These are phyloP conservation scores for Yamadazyma taylorii DNA, from an alignment of 1,139 yeast genomes.

Conservation along the genomic window DNA sequence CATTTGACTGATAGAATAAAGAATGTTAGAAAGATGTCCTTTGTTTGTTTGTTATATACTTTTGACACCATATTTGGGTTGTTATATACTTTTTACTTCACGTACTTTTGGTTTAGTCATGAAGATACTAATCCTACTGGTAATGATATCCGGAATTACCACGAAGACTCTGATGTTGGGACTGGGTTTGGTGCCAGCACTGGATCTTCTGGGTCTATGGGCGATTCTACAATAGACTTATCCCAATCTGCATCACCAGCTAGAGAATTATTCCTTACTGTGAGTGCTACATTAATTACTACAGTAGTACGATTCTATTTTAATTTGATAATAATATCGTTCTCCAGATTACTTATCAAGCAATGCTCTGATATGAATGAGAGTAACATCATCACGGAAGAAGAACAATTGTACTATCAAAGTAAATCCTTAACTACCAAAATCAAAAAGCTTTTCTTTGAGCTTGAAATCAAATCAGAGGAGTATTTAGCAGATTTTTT, in stretches of 20 bases:
- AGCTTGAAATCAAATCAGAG: slow-evolving; percentile 33
- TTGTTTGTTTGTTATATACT: slow-evolving; percentile 62
- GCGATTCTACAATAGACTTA: slow-evolving; percentile 12
- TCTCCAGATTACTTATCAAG: slow-evolving; percentile 48
- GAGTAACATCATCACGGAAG: slow-evolving; percentile 22
- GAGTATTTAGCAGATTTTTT: slow-evolving; percentile 27
- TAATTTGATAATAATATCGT: slow-evolving; percentile 61
- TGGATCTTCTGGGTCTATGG: too few species aligned
- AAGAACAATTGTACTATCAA: slow-evolving; percentile 25
- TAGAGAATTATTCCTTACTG: slow-evolving; percentile 71
- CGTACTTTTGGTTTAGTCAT: slow-evolving; percentile 69
- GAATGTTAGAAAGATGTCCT: slow-evolving; percentile 49
- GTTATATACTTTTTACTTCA: slow-evolving; percentile 72
- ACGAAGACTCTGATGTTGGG: too few species aligned
- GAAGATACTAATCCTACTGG: slow-evolving; percentile 29
- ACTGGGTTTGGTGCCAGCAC: slow-evolving; percentile 10
- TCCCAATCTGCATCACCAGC: slow-evolving; percentile 67
- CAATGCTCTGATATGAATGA: slow-evolving; percentile 25
- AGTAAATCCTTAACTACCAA: slow-evolving; percentile 23
- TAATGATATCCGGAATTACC: slow-evolving; percentile 13
- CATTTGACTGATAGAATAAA: slow-evolving; percentile 32
- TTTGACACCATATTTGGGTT: slow-evolving; percentile 68
- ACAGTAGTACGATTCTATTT: slow-evolving; percentile 63
- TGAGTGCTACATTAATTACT: slow-evolving; percentile 54
- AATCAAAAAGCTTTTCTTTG: slow-evolving; percentile 23